Percentiles rank a stretch among this genome's conserved stretches.
phyloP scores from a whole-genome alignment of 2,329 filamentous ascomycete species.

The Ceratocystis diversiconidia region DNA sequence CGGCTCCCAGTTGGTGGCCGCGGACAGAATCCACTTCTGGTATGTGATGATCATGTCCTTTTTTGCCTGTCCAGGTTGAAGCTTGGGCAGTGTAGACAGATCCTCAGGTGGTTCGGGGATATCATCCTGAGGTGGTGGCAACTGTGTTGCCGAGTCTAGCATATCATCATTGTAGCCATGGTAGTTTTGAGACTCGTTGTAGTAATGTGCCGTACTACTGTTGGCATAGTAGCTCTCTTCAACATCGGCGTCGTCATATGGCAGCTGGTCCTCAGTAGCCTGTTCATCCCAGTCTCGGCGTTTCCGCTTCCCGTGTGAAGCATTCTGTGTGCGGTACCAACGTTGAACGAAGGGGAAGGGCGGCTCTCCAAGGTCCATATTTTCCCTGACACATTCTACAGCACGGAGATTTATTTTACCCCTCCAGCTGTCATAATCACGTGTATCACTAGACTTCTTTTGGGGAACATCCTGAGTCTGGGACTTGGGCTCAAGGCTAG shows the following conservation, averaged over 20 bases:
- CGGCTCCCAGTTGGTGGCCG: conserved; percentile 52
- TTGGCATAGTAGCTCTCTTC: background rate
- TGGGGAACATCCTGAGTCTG: conserved; percentile 21
- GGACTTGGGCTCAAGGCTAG: conserved; percentile 29
- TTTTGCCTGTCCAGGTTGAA: conserved; percentile 36
- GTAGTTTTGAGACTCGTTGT: conserved; percentile 25
- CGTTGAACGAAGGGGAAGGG: conserved; percentile 82
- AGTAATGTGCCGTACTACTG: background rate
- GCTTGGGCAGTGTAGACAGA: conserved; percentile 35
- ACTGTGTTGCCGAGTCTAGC: background rate
- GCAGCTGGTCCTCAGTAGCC: conserved; percentile 26
- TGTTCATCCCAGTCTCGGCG: conserved; percentile 30
- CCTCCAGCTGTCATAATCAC: conserved; percentile 49
- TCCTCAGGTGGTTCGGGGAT: conserved; percentile 49
- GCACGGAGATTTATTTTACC: conserved; percentile 59
- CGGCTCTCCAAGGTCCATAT: conserved; percentile 54
- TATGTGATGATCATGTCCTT: conserved; percentile 54
- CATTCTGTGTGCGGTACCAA: conserved; percentile 62
- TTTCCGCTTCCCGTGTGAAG: conserved; percentile 35
- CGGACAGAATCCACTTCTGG: conserved; percentile 48
- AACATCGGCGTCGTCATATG: conserved; percentile 17
- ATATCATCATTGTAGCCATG: background rate
- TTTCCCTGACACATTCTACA: conserved; percentile 69
- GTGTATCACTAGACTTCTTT: background rate
- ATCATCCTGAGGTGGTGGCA: conserved; percentile 31